These are phyloP conservation scores for Isabelozyma rhagii DNA, from an alignment of 805 yeast species.

Conservation along the genomic window DNA sequence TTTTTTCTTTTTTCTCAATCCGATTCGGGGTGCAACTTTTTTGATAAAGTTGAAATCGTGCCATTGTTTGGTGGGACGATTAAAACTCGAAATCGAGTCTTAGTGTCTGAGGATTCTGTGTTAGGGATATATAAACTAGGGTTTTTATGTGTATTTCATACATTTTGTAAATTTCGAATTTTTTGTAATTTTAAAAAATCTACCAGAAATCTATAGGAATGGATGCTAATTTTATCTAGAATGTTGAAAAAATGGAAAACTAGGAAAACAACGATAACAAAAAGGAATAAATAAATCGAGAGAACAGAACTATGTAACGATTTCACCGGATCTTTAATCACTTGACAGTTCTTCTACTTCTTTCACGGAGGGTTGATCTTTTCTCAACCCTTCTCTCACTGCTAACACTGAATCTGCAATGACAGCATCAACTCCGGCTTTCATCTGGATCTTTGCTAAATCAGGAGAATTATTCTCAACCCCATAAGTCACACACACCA, in stretches of 20 bases:
- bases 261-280: background rate
- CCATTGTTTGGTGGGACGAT: background rate
- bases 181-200: background rate
- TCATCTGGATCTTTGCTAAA: constrained; percentile 79
- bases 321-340: background rate
- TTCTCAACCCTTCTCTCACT: constrained; percentile 74
- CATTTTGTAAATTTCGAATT: background rate
- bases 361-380: constrained; percentile 21
- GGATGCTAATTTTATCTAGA: background rate
- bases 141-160: no score
- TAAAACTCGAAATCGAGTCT: no score
- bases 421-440: constrained; percentile 97
- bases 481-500: constrained; percentile 93
- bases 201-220: background rate
- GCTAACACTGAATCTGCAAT: constrained; percentile 93
- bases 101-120: no score
- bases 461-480: constrained; percentile 79
- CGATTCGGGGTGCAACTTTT: background rate
- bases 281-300: background rate
- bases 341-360: constrained; percentile 12
- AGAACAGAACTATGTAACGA: background rate
- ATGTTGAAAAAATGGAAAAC: background rate
- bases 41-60: background rate
- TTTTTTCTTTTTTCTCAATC: background rate
- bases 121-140: no score